These are phyloP conservation scores for Aureobasidium sp. DNA, from an alignment of 2,329 filamentous ascomycete genomes.

Conservation along the genomic window DNA sequence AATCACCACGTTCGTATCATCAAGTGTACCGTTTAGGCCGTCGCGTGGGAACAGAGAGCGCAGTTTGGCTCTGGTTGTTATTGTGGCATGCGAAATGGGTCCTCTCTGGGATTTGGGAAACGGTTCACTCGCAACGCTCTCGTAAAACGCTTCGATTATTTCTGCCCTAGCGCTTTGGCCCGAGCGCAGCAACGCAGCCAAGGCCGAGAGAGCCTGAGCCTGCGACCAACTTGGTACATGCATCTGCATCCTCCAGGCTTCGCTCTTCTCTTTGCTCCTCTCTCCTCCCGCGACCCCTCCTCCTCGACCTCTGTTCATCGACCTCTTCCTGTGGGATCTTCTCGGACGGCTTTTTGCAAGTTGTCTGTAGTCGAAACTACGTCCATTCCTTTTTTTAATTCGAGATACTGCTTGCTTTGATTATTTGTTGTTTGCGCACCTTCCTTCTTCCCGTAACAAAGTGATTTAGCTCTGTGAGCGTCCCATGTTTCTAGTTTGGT, in stretches of 20 bases:
- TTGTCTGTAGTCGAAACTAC: constrained; percentile 12
- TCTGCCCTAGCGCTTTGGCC: constrained; percentile 3
- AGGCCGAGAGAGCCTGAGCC: constrained; percentile 9
- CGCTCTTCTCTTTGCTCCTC: constrained; percentile 5
- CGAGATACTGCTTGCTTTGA: constrained; percentile 13
- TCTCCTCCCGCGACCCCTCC: constrained; percentile 11
- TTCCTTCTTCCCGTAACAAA: constrained; percentile 8
- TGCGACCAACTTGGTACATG: constrained; percentile 11
- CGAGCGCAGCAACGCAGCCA: constrained; percentile 1
- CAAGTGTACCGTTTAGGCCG: neutral
- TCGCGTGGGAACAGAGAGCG: neutral
- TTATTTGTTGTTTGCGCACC: constrained; percentile 15
- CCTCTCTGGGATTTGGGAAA: neutral
- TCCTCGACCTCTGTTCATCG: constrained; percentile 5
- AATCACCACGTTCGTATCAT: neutral
- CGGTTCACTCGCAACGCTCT: neutral
- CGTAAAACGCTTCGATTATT: constrained; percentile 12
- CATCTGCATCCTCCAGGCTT: constrained; percentile 5
- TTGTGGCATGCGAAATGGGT: neutral
- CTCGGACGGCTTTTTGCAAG: constrained; percentile 7
- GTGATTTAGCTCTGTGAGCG: constrained; percentile 14
- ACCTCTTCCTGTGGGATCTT: constrained; percentile 6
- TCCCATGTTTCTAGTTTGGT: constrained; percentile 13
- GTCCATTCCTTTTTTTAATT: constrained; percentile 15
- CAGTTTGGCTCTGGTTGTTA: neutral